Evolutionary conservation across 1,139 yeast genomes (phyloP).

Genomic region (Candida neerlandica): DNA sequence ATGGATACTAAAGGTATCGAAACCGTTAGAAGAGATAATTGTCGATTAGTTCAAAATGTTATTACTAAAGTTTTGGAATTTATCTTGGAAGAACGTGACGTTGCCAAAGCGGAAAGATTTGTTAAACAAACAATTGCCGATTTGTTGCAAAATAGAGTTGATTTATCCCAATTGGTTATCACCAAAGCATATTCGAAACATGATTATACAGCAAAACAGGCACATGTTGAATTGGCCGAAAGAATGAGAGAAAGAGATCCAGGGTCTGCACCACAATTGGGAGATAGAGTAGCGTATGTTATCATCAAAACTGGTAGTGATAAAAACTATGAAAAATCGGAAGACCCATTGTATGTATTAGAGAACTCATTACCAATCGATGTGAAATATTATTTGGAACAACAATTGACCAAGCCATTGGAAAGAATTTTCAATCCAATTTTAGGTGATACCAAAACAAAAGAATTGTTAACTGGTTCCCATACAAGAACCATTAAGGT

Average conservation of each 20-base stretch:
- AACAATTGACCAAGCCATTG: constrained; percentile 90
- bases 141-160: constrained; percentile 85
- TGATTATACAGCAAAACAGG: constrained; percentile 94
- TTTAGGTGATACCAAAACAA: constrained; percentile 82
- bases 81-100: constrained; percentile 86
- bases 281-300: constrained; percentile 98
- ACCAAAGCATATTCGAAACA: constrained; percentile 89
- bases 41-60: constrained; percentile 91
- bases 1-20: constrained; percentile 99
- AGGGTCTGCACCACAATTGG: constrained; percentile 94
- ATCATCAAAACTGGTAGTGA: constrained; percentile 83
- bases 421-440: constrained; percentile 95
- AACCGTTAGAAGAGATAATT: constrained; percentile 96
- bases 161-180: constrained; percentile 89
- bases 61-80: constrained; percentile 87
- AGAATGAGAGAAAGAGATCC: constrained; percentile 96
- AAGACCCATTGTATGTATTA: constrained; percentile 91
- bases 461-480: constrained; percentile 74
- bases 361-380: constrained; percentile 94
- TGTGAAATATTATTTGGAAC: constrained; percentile 89
- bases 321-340: constrained; percentile 92
- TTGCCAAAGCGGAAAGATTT: constrained; percentile 80
- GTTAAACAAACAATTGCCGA: constrained; percentile 91
- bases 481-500: constrained; percentile 82
- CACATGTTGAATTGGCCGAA: constrained; percentile 95